A percentile compares a stretch with the other conserved stretches of the same genome.
phyloP scores from a whole-genome alignment of 805 yeast species.

The Scheffersomyces coipomensis region DNA sequence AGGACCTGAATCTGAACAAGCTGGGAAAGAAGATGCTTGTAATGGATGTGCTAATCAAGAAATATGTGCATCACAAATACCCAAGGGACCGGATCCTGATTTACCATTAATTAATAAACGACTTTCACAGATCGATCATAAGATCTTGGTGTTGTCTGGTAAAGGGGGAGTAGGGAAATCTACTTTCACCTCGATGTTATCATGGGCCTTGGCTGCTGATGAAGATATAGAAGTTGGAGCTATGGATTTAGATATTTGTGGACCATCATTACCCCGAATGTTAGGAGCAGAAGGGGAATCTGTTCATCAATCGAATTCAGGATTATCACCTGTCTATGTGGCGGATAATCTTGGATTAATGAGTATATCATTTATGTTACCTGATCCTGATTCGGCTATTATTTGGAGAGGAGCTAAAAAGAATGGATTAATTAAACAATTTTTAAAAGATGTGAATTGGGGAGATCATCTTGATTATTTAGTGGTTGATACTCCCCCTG shows the following conservation, averaged over 20 bases:
- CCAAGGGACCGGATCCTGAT: slow-evolving; percentile 96
- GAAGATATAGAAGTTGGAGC: slow-evolving; percentile 87
- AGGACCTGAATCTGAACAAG: slow-evolving; percentile 91
- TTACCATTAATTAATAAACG: slow-evolving; percentile 71
- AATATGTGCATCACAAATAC: slow-evolving; percentile 78
- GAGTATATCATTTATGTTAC: slow-evolving; percentile 94
- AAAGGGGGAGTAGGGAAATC: slow-evolving; percentile 98
- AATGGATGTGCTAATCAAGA: slow-evolving; percentile 91
- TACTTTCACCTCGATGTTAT: slow-evolving; percentile 91
- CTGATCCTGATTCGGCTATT: slow-evolving; percentile 88
- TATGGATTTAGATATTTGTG: slow-evolving; percentile 96
- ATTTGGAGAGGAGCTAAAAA: slow-evolving; percentile 99
- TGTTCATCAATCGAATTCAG: slow-evolving; percentile 84
- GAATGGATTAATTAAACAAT: slow-evolving; percentile 88
- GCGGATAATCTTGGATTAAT: slow-evolving; percentile 93
- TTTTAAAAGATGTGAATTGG: slow-evolving; percentile 94
- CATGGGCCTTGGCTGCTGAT: slow-evolving; percentile 90
- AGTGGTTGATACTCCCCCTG: slow-evolving; percentile 96
- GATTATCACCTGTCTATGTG: slow-evolving; percentile 96
- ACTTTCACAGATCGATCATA: slow-evolving; percentile 67
- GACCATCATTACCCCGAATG: slow-evolving; percentile 95
- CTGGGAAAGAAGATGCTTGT: slow-evolving; percentile 95
- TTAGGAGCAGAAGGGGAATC: slow-evolving; percentile 86
- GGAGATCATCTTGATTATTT: slow-evolving; percentile 76
- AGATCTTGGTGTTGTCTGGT: slow-evolving; percentile 74